Base-by-base conservation (phyloP, 352 stramenopile species). In the Halophytophthora polymorphica region DNA sequence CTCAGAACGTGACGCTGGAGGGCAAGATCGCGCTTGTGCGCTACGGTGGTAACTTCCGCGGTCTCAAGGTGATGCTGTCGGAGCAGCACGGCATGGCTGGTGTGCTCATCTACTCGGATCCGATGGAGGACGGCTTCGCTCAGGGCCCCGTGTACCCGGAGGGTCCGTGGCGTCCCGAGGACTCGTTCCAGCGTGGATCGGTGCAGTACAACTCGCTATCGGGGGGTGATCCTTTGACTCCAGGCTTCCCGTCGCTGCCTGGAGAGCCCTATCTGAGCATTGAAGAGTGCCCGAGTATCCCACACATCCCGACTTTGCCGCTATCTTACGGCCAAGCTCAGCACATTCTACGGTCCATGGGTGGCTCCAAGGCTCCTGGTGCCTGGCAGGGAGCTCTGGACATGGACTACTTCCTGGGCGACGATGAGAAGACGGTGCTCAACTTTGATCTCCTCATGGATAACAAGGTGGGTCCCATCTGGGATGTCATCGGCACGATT, bases 61-160 rank as follows among this genome's bases (percentile, higher is more conserved):
- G 77, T 0, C 56, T 87, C 18, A 93, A 93, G 55, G 79, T 92
- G 15, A 69, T 92, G 56, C 79, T 86, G 35, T 80, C 85, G 0
- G 62, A 95, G 57, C 36, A 71, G 22, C 76, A 85, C 31, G 84
- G 78, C 25, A 90, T 89, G 48, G 57, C 77, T 0, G 86, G 66
- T 7, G 75, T 79, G 13, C 58, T 97, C 0, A 93, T 96, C 58
- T 97, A 93, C 69, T 91, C 75, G 42, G 88, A 97, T 56, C 88
- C 88, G 8, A 17, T 60, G 15, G 71, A 97, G 15, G 88, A 97
- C 58, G 88, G 88, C 5, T 96, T 74, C 52, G 51, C 31, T 1
- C 43, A 51, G 0, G 86, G 86, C 0, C 40, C 63, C 13, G 76
- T 77, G 15, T 97, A 96, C 58, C 85, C 88, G 2, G 61, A 90